Base-by-base conservation (phyloP, 2,329 filamentous ascomycete species). In the Fusarium aywerte region DNA sequence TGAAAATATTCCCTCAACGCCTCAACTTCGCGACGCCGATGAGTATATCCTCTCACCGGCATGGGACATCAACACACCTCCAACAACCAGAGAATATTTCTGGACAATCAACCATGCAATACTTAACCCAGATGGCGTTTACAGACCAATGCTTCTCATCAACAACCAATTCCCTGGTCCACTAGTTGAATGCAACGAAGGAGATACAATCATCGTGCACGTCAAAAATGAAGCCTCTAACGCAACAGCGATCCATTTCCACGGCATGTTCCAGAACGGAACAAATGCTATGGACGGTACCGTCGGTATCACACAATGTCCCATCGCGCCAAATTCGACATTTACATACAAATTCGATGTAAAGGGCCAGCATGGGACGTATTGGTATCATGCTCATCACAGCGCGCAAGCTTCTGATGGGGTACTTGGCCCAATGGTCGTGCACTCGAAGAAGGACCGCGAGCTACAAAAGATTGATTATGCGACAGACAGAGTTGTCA, bases 91-190 rank as follows among this genome's bases (percentile, higher is more conserved):
- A 68, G 82, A 86, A 64, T 89, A 88, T 70, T 77, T 83, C 62
- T 91, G 88, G 88, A 84, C 79, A 0, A 84, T 92, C 29, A 74
- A 78, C 11, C 86, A 90, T 61, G 84, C 84, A 31, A 78, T 81
- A 0, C 81, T 86, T 39, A 89, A 87, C 52, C 89, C 89, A 0
- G 87, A 91, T 69, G 89, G 85, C 5, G 76, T 88, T 20, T 81
- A 77, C 40, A 81, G 84, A 20, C 82, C 80, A 10, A 85, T 90
- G 81, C 85, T 93, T 51, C 86, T 89, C 35, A 91, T 93, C 78
- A 93, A 95, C 73, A 88, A 88, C 33, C 82, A 90, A 73, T 93
- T 91, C 77, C 92, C 92, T 0, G 85, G 92, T 1, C 92, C 92
- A 7, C 77, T 91, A 42, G 86, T 96, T 43, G 87, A 92, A 66